These are phyloP conservation scores for Luzula sylvatica DNA, from an alignment of 176 grass and related monocot genomes.

Conservation along the genomic window DNA sequence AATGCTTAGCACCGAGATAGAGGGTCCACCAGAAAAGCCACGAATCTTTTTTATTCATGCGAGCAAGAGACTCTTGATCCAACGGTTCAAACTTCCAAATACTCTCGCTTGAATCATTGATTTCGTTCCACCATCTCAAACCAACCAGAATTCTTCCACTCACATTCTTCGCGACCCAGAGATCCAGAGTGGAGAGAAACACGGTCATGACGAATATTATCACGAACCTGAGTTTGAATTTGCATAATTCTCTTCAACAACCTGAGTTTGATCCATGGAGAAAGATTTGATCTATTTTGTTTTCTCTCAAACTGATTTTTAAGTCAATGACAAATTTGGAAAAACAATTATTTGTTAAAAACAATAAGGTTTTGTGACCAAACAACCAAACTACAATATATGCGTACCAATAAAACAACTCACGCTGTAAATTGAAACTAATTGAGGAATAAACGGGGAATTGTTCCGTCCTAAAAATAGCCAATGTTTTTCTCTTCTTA, in stretches of 20 bases:
- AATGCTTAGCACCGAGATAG: conserved; percentile 83
- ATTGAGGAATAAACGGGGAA: no score
- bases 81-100: conserved; percentile 94
- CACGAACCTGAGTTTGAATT: conserved; percentile 88
- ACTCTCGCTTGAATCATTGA: conserved; percentile 79
- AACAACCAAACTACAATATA: no score
- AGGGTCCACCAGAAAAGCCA: conserved; percentile 99
- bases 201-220: conserved; percentile 98
- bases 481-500: no score
- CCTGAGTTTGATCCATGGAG: conserved; percentile 24
- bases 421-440: no score
- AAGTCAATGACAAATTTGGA: no score
- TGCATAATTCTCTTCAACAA: conserved; percentile 71
- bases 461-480: no score
- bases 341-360: no score
- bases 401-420: no score
- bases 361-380: no score
- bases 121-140: conserved; percentile 99
- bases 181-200: conserved; percentile 85
- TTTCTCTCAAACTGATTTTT: conserved; percentile 7
- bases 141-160: conserved; percentile 89
- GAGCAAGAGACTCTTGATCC: conserved; percentile 80
- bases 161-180: conserved; percentile 99
- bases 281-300: not conserved
- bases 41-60: conserved; percentile 96